These are phyloP conservation scores for Mollisia scopiformis DNA, from an alignment of 2,329 filamentous ascomycete species.

Conservation along the genomic window DNA sequence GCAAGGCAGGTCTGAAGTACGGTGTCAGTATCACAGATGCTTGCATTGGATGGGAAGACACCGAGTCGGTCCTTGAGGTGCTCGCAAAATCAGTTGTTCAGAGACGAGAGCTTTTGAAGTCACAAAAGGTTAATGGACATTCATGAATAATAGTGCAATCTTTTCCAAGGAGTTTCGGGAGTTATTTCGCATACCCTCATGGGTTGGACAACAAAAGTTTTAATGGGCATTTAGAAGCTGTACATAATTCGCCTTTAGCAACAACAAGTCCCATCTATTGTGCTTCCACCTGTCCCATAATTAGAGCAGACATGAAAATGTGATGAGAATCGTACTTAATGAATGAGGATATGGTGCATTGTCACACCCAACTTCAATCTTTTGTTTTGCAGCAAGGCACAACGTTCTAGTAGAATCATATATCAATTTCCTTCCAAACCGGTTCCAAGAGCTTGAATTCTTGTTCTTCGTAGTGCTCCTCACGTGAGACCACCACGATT, in stretches of 20 bases:
- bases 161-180: slow-evolving; percentile 8
- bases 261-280: too few relatives aligned
- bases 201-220: slow-evolving; percentile 2
- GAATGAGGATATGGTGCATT: too few relatives aligned
- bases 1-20: slow-evolving; percentile 83
- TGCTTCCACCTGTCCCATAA: neutral
- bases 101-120: slow-evolving; percentile 55
- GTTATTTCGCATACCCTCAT: neutral
- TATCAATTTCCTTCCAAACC: neutral
- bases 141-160: slow-evolving; percentile 7
- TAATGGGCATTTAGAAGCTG: neutral
- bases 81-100: slow-evolving; percentile 81
- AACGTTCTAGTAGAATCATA: too few relatives aligned
- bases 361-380: too few relatives aligned
- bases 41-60: slow-evolving; percentile 94
- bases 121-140: slow-evolving; percentile 23
- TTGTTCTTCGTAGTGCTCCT: neutral
- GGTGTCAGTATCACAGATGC: slow-evolving; percentile 97
- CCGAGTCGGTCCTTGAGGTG: slow-evolving; percentile 73
- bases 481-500: slow-evolving; percentile 1
- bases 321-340: too few relatives aligned
- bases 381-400: too few relatives aligned
- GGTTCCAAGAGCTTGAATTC: neutral
- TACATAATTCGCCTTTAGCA: neutral
- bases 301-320: too few relatives aligned